A percentile compares a stretch with the other conserved stretches of the same genome.
Conservation (phyloP, 1,139 yeast genomes). For the Trichomonascaceae sp. region DNA sequence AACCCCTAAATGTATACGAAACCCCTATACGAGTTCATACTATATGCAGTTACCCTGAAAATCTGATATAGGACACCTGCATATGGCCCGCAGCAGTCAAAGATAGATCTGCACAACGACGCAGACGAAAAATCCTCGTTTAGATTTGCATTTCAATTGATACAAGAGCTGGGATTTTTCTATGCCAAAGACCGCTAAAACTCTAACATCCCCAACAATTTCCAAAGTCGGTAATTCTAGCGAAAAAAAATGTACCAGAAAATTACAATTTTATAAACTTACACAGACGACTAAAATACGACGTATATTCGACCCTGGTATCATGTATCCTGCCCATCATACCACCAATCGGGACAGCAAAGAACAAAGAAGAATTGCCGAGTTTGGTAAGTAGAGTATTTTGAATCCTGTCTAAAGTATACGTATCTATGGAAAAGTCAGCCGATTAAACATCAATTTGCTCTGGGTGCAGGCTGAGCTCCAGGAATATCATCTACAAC, state of each 20-base stretch:
- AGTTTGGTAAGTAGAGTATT: neutral
- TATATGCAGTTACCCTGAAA: too few species aligned
- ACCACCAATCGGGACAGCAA: neutral
- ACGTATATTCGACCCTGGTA: too few species aligned
- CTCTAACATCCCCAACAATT: too few species aligned
- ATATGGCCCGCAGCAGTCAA: neutral
- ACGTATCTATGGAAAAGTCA: neutral
- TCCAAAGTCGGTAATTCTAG: too few species aligned
- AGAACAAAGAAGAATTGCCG: neutral
- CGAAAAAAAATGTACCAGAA: too few species aligned
- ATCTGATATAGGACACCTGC: neutral
- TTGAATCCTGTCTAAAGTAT: neutral
- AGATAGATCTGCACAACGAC: neutral
- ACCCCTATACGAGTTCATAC: neutral
- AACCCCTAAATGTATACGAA: neutral
- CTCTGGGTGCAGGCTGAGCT: neutral
- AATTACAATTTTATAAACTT: too few species aligned
- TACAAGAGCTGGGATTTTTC: neutral
- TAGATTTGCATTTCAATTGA: neutral
- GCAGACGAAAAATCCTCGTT: neutral
- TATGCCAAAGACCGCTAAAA: too few species aligned
- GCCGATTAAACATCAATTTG: neutral
- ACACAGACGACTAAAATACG: too few species aligned
- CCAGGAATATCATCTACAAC: slow-evolving; percentile 13
- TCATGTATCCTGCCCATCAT: neutral